Base-by-base conservation (phyloP, 345 rosid genomes). In the Linum lewisii region DNA sequence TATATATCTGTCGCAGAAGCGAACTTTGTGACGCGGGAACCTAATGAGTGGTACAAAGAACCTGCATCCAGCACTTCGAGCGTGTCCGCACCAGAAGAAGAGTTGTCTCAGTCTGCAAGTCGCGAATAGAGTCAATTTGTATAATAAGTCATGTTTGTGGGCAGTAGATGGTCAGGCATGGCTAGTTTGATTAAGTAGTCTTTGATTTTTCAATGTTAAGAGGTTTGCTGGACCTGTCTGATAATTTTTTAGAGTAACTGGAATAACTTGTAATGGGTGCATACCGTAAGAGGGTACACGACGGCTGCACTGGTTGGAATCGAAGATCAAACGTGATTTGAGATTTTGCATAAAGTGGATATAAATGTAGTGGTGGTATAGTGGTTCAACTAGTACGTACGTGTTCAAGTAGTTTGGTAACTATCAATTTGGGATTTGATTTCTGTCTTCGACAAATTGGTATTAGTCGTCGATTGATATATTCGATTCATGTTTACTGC, bases 31-130 rank as follows among this genome's bases (percentile, higher is more conserved):
- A 80, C 78, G 23, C 90, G 97, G 1, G 87, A 85, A 61, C 74
- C 77, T 22, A 78, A 84, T 66, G 75, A 89, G 49, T 93, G 97
- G 99, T 93, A 87, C 75, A 77, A 45, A 67, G 82, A 93, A 74
- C 82, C 86, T 18, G 71, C 81, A 67, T 88, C 89, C 18, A 51
- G 72, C 15, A 63, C 68, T 58, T 75, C 71, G 26, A 62, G 66
- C 9, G 61, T 59, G 36, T 29, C 80, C 25, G 50, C 66, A 19
- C 24, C 79, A 0, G 34, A 29, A 29, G 34, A 29, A 8, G 78
- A 80, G 6, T 59, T 77, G 44, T 66, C 82, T 14, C 4, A 14
- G 24, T 63, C 69, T 45, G 24, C 56, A n/a, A 21, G 25, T 7
- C 14, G 38, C 66, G 57, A 75, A 79, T 10, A 21, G 44, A 9